Evolutionary conservation across 176 grass and related monocot genomes (phyloP), one percentile per base, ranked within the genome.

Genomic region (Pharus latifolius): DNA sequence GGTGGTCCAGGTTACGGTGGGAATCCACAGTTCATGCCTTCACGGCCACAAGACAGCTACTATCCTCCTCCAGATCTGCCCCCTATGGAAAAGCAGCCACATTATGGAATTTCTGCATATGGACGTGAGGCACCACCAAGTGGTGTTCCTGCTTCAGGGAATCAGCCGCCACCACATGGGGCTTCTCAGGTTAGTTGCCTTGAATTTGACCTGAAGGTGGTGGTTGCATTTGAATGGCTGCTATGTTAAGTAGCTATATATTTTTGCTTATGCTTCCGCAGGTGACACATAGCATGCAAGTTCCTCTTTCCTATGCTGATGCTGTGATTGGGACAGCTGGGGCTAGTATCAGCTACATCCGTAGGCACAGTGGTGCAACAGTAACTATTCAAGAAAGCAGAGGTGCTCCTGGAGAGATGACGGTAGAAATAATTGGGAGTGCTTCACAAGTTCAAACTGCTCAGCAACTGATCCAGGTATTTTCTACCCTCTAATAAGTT

Each of bases 361-460:
- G 89, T 22, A 88, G 93, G 73, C 83, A 88, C n/a, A 97, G 93
- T 82, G 89, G 93, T 20, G 93, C 93, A 65, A 84, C 89, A 19
- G 86, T 97, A 62, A 90, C 93, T 58, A 89, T 97, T 76, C 89
- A 97, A 68, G 93, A 97, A 84, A 85, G 83, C 59, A 80, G 86
- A 78, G 89, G 89, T 31, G 80, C 85, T 23, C 86, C 89, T 17
- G 93, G 89, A 69, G 89, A 92, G 70, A 97, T 97, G 93, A 81
- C 89, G 1, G 86, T 97, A 62, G 93, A 97, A 81, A 97, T 92
- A 75, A 84, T 77, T 74, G 93, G 93, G 6, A 97, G 70, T 78
- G 72, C 67, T 30, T 51, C 93, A 56, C 93, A 97, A 84, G 80
- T 97, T 73, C 93, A 97, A 82, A 83, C 89, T 82, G 93, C 93